These are phyloP conservation scores for Leptodontidium sp. DNA, from an alignment of 2,329 filamentous ascomycete species.

Conservation along the genomic window DNA sequence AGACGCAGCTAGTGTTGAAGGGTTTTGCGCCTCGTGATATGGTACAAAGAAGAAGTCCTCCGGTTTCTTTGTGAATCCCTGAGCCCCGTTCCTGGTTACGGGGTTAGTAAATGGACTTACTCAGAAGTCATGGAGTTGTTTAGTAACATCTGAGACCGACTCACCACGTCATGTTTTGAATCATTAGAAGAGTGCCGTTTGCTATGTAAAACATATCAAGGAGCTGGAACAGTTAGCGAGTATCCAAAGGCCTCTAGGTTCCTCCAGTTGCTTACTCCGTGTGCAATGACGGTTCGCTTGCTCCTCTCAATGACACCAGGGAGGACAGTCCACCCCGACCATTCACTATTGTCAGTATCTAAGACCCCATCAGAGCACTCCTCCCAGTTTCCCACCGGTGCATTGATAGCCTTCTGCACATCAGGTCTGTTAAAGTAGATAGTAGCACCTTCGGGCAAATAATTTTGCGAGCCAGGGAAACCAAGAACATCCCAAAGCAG, in stretches of 20 bases:
- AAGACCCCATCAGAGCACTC: constrained; percentile 62
- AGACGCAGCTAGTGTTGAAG: constrained; percentile 72
- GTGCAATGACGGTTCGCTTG: constrained; percentile 76
- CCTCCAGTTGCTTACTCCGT: constrained; percentile 59
- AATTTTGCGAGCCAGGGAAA: constrained; percentile 70
- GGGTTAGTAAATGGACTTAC: background rate
- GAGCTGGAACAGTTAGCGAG: constrained; percentile 33
- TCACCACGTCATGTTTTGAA: constrained; percentile 73
- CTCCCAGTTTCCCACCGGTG: constrained; percentile 72
- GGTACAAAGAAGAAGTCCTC: constrained; percentile 40
- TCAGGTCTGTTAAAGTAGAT: constrained; percentile 71
- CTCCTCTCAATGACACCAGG: constrained; percentile 78
- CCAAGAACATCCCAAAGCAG: constrained; percentile 73
- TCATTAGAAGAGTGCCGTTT: constrained; percentile 65
- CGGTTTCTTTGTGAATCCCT: constrained; percentile 63
- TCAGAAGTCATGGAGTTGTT: background rate
- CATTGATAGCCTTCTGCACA: constrained; percentile 69
- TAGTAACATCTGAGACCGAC: background rate
- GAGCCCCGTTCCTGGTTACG: constrained; percentile 55
- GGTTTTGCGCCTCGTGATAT: constrained; percentile 70
- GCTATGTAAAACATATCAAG: constrained; percentile 64
- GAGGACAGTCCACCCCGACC: constrained; percentile 64
- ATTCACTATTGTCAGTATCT: constrained; percentile 60
- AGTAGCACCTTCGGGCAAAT: constrained; percentile 66
- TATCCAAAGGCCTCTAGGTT: background rate